phyloP scores from a whole-genome alignment of 257 asterid genomes.

The Linaria vulgaris region DNA sequence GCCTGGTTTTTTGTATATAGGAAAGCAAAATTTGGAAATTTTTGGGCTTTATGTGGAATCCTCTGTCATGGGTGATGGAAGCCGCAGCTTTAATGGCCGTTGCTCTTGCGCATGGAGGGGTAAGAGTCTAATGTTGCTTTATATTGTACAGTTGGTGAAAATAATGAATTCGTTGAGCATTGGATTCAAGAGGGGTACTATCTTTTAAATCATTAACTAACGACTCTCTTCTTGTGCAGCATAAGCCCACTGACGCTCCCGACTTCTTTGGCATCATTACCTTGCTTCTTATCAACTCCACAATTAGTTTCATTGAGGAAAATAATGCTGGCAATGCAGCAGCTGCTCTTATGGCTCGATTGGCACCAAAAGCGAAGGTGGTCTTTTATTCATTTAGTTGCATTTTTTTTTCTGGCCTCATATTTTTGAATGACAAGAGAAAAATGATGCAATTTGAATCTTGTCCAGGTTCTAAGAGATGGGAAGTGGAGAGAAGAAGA shows the following conservation, averaged over 20 bases:
- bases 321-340: slow-evolving; percentile 71
- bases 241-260: slow-evolving; percentile 40
- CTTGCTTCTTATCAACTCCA: slow-evolving; percentile 53
- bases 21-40: slow-evolving; percentile 55
- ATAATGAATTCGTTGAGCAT: not conserved
- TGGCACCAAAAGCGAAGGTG: slow-evolving; percentile 69
- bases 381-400: slow-evolving; percentile 11
- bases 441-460: slow-evolving; percentile 2
- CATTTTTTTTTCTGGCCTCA: not conserved
- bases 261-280: slow-evolving; percentile 54
- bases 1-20: slow-evolving; percentile 28
- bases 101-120: slow-evolving; percentile 70
- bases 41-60: slow-evolving; percentile 69
- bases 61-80: slow-evolving; percentile 69
- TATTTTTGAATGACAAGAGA: not conserved
- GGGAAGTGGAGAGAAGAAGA: slow-evolving; percentile 54
- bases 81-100: slow-evolving; percentile 67
- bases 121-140: slow-evolving; percentile 20
- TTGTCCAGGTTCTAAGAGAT: slow-evolving; percentile 50
- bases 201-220: not conserved
- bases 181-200: not conserved
- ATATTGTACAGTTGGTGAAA: not conserved
- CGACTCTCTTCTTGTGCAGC: slow-evolving; percentile 28
- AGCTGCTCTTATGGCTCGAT: slow-evolving; percentile 67
- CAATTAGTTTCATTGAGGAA: slow-evolving; percentile 62